These are phyloP conservation scores for Paramecium primaurelia DNA, from an alignment of 73 alveolate genomes.

Conservation along the genomic window DNA sequence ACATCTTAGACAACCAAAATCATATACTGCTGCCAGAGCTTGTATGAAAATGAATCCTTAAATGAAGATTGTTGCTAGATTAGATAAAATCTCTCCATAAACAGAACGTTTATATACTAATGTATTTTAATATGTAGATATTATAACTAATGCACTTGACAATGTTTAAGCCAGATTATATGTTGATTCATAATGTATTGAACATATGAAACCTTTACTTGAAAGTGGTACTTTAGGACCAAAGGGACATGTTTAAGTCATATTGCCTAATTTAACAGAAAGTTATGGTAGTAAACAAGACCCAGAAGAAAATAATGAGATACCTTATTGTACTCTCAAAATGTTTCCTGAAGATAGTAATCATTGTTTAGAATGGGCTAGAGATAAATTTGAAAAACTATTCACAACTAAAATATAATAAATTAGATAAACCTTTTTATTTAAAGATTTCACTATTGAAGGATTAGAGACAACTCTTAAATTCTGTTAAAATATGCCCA, in stretches of 20 bases:
- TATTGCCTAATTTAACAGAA: conserved; percentile 89
- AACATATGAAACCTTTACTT: conserved; percentile 81
- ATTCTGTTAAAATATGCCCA: conserved; percentile 76
- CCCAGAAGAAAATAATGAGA: conserved; percentile 88
- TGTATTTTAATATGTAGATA: conserved; percentile 74
- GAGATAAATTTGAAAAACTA: conserved; percentile 87
- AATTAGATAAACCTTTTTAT: conserved; percentile 69
- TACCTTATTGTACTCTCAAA: conserved; percentile 95
- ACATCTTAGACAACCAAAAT: conserved; percentile 88
- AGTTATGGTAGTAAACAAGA: conserved; percentile 86
- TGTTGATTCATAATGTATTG: conserved; percentile 88
- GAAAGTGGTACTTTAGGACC: conserved; percentile 97
- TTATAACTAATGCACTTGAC: conserved; percentile 95
- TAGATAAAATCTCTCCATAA: conserved; percentile 84
- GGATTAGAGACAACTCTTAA: conserved; percentile 72
- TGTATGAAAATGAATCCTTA: conserved; percentile 93
- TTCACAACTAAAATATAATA: conserved; percentile 65
- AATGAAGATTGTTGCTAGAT: conserved; percentile 85
- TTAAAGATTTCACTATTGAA: conserved; percentile 65
- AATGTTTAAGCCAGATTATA: conserved; percentile 93
- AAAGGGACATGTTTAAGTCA: conserved; percentile 94
- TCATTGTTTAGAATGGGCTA: conserved; percentile 98
- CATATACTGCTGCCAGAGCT: conserved; percentile 94
- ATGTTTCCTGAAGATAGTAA: conserved; percentile 95
- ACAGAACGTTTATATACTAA: conserved; percentile 85